phyloP scores from a whole-genome alignment of 2,329 filamentous ascomycete genomes.

The Aspergillus sergii region DNA sequence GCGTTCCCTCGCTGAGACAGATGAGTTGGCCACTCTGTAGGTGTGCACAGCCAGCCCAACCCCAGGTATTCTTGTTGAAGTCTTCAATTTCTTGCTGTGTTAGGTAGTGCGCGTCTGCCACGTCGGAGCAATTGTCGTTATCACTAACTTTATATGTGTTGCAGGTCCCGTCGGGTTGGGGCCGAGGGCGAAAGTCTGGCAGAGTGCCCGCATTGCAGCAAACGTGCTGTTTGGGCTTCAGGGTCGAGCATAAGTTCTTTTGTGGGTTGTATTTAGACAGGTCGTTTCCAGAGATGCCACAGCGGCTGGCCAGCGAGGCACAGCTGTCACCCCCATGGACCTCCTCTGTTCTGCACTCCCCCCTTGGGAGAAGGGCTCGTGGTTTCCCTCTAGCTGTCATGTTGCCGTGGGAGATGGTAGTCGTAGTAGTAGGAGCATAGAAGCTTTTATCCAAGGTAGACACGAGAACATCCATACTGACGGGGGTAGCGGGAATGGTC shows the following conservation, averaged over 20 bases:
- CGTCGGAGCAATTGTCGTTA: constrained; percentile 35
- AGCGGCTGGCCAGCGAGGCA: constrained; percentile 7
- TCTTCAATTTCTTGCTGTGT: constrained; percentile 40
- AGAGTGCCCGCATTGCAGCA: constrained; percentile 18
- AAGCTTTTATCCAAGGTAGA: not conserved
- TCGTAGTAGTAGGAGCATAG: not conserved
- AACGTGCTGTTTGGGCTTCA: constrained; percentile 30
- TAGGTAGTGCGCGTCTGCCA: constrained; percentile 30
- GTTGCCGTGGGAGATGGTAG: not conserved
- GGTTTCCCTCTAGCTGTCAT: not conserved
- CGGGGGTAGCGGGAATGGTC: not conserved
- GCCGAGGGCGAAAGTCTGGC: constrained; percentile 34
- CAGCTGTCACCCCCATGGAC: constrained; percentile 8
- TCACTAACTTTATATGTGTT: constrained; percentile 33
- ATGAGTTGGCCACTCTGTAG: constrained; percentile 37
- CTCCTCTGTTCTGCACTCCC: not conserved
- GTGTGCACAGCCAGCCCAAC: constrained; percentile 44
- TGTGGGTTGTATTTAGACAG: constrained; percentile 13
- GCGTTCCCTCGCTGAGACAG: constrained; percentile 45
- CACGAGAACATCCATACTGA: not conserved
- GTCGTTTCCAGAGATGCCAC: constrained; percentile 12
- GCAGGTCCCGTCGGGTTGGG: constrained; percentile 41
- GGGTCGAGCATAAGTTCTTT: constrained; percentile 15
- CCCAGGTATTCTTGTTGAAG: constrained; percentile 51
- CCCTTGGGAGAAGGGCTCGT: not conserved